Base-by-base conservation (phyloP, 1,139 yeast genomes). In the Hansenula lynferdii region DNA sequence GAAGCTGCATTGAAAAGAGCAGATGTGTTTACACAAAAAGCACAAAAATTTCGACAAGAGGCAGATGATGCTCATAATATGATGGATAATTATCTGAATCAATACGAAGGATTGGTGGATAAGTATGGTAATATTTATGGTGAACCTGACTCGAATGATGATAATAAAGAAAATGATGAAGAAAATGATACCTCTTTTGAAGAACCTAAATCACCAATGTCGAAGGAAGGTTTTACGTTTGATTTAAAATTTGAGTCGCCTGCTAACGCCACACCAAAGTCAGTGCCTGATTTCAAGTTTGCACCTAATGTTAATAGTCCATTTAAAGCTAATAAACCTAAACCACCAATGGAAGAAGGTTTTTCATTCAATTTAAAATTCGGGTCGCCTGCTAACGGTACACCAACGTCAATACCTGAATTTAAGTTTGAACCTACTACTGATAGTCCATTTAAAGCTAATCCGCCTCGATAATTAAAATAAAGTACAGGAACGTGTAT, bases 1-100 rank as follows among this genome's bases (percentile, higher is more conserved):
- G 40, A 38, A 2, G 42, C 44, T 10, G 31, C 41, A 5, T 31
- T 47, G 25, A 30, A 27, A 8, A 44, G 38, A 14, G 39, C 39
- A 2, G 29, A 35, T 12, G 14, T n/a, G 1, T 34, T 39, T 20
- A 14, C 25, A 8, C 30, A 28, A 4, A 42, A 45, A n/a, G 45
- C 47, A 0, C 14, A 22, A 2, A 17, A 15, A 4, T n/a, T 18
- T 5, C 31, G 35, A 26, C 8, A 21, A 7, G 34, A 26, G 3
- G 37, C 46, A 6, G 44, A 43, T 22, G 8, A 10, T 7, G 31
- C 31, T 8, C 44, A 44, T 32, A 18, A 27, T 6, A 23, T 31
- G 8, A 23, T 46, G 18, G 14, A 27, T n/a, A 21, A 23, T 11
- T 12, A 28, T 9, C 25, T 45, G 14, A 39, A 37, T 4, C 29